Conservation (phyloP, 2,329 filamentous ascomycete species). For the Phaeomoniella chlamydospora region DNA sequence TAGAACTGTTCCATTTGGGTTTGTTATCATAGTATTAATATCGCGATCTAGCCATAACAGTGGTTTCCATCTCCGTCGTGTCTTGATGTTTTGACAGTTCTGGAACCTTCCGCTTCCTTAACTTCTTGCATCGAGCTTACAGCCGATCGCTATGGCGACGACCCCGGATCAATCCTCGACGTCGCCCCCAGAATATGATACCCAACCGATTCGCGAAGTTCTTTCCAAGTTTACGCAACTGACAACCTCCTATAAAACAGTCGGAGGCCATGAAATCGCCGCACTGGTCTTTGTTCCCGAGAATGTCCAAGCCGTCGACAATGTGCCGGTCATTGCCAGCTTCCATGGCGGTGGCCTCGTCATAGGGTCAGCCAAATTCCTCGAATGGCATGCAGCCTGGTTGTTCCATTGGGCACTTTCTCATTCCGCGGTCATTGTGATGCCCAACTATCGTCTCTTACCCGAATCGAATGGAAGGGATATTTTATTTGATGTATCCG, state of each 20-base stretch:
- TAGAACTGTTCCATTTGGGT: no score
- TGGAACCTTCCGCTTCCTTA: no score
- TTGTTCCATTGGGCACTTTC: conserved; percentile 22
- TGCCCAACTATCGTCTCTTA: conserved; percentile 36
- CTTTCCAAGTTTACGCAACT: conserved; percentile 23
- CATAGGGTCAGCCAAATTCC: conserved; percentile 14
- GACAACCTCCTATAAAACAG: conserved; percentile 25
- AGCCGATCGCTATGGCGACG: no score
- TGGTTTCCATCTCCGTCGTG: no score
- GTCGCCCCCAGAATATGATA: no score
- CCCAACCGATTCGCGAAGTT: not conserved
- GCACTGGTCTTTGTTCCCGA: conserved; percentile 22
- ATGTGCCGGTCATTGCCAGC: conserved; percentile 23
- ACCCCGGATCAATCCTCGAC: no score
- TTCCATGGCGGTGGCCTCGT: conserved; percentile 32
- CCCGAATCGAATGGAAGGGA: conserved; percentile 32
- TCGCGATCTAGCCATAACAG: no score
- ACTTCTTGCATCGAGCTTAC: no score
- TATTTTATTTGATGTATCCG: conserved; percentile 30
- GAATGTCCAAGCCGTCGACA: conserved; percentile 15
- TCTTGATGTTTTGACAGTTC: no score
- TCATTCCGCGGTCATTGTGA: conserved; percentile 29
- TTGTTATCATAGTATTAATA: no score
- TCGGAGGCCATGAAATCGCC: conserved; percentile 20
- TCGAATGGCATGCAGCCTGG: conserved; percentile 17